These are phyloP conservation scores for Neurospora sp. DNA, from an alignment of 495 filamentous ascomycete species.

Conservation along the genomic window DNA sequence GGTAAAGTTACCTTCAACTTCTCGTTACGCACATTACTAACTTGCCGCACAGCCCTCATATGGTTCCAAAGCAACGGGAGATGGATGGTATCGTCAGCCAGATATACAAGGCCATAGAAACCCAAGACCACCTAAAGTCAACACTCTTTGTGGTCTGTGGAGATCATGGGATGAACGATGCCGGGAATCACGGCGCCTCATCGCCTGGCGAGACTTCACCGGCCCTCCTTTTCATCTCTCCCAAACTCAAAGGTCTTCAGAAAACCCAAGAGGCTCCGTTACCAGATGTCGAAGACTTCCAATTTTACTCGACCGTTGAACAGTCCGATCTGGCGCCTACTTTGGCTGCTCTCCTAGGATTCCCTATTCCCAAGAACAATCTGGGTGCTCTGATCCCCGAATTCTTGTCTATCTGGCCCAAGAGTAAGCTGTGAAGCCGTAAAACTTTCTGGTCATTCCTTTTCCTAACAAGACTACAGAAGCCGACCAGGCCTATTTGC, in stretches of 20 bases:
- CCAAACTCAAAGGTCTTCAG: conserved; percentile 57
- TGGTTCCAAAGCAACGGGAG: conserved; percentile 85
- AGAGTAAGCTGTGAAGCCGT: conserved; percentile 25
- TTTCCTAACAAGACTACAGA: conserved; percentile 22
- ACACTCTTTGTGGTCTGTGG: conserved; percentile 82
- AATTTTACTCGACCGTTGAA: conserved; percentile 75
- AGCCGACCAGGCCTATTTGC: conserved; percentile 50
- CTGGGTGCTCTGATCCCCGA: conserved; percentile 78
- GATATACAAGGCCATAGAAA: conserved; percentile 68
- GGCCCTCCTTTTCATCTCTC: conserved; percentile 84
- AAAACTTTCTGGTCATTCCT: not conserved
- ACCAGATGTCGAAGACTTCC: conserved; percentile 47
- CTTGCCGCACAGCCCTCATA: conserved; percentile 54
- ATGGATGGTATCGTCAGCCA: conserved; percentile 78
- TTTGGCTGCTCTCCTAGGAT: conserved; percentile 73
- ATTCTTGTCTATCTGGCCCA: conserved; percentile 64
- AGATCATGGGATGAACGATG: conserved; percentile 99
- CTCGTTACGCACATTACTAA: not conserved
- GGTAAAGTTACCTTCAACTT: conserved; percentile 32
- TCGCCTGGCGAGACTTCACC: conserved; percentile 87
- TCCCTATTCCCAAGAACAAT: conserved; percentile 88
- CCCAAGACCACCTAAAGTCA: conserved; percentile 55
- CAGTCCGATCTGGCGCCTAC: conserved; percentile 92
- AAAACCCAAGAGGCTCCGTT: conserved; percentile 32
- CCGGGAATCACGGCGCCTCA: conserved; percentile 93